Evolutionary conservation across 805 yeast genomes (phyloP), one percentile per base, ranked within the genome.

Genomic region (Saccharomyces jurei): DNA sequence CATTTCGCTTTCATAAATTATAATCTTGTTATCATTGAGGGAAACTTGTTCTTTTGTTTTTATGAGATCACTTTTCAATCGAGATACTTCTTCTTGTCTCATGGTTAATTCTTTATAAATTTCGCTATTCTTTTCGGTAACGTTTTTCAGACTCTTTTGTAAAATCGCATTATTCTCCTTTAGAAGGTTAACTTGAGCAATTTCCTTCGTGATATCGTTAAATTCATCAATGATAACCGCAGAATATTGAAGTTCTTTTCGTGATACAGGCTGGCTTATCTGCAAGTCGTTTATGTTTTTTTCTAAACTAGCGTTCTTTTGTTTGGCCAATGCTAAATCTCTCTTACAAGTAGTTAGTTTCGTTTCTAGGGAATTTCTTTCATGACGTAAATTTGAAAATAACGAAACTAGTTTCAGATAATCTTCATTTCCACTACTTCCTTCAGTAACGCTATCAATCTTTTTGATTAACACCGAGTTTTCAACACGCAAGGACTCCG

Each of bases 1-100:
- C 10, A 54, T 57, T 47, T 60, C 66, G 5, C 60, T 57, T 25
- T 50, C 48, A 17, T 47, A 53, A n/a, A 58, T 11, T 49, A 9
- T 47, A 50, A 52, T 56, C 49, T 32, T 58, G 48, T 46, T 65
- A n/a, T 55, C 64, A 47, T 67, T 69, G 29, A 60, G 68, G 17
- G 59, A 55, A 27, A 60, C 58, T 5, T 49, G 13, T 9, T 31
- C 29, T 36, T 55, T 48, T n/a, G 52, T 21, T 5, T 21, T 29
- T 9, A 14, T 41, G 10, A 50, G 3, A n/a, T 46, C 46, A 8
- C 46, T 11, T 11, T 28, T 17, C 3, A 50, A n/a, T 8, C 17
- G n/a, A 2, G 17, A 3, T 25, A 52, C 50, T n/a, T 55, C 48
- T n/a, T 28, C 25, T 26, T 17, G 32, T 4, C 46, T 17, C 11